A percentile compares a stretch with the other conserved stretches of the same genome.
Conservation (phyloP, 306 rosid genomes). For the Prunus kanzakura region DNA sequence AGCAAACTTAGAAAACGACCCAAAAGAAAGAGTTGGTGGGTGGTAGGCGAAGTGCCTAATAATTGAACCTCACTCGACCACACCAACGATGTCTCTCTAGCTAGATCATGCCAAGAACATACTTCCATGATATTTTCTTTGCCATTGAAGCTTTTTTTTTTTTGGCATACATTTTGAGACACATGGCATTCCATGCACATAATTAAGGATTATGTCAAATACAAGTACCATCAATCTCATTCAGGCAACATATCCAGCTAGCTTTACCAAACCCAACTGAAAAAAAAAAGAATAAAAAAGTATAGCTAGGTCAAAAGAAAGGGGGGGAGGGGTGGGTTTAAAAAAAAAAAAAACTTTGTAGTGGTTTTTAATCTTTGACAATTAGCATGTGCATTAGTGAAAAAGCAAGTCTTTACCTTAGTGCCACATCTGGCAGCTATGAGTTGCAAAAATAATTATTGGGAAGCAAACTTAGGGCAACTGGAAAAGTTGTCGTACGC, state of each 20-base stretch:
- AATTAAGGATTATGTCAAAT: neutral
- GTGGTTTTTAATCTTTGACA: neutral
- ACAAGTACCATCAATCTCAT: neutral
- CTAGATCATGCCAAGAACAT: neutral
- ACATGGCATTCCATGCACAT: neutral
- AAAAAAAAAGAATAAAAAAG: neutral
- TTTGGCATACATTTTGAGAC: neutral
- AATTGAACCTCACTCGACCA: neutral
- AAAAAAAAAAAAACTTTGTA: neutral
- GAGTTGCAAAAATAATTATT: neutral
- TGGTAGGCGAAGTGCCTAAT: neutral
- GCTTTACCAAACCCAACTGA: neutral
- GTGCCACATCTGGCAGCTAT: neutral
- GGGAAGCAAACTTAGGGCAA: conserved; percentile 1
- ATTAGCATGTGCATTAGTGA: neutral
- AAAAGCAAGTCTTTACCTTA: neutral
- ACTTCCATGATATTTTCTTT: neutral
- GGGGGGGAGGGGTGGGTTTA: neutral
- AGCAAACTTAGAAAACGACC: neutral
- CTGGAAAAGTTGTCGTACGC: neutral
- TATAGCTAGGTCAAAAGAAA: neutral
- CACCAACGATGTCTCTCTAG: neutral
- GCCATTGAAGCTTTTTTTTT: neutral
- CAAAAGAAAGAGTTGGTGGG: neutral
- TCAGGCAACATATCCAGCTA: neutral